Conservation (phyloP, 2,329 filamentous ascomycete genomes). For the Microsporum canis region DNA sequence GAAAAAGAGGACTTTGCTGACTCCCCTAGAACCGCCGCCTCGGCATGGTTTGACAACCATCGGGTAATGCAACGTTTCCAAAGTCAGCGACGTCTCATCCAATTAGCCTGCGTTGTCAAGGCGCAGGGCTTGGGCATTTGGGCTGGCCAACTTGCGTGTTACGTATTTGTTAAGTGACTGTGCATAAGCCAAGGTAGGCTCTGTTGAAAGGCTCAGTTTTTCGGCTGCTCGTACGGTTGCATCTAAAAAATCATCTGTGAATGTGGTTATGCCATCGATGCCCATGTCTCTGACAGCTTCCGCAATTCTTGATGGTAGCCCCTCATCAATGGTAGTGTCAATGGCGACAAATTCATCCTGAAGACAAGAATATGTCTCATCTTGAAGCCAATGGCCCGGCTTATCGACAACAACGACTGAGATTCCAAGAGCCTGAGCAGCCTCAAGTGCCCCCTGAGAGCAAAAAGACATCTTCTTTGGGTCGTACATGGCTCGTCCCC, state of each 20-base stretch:
- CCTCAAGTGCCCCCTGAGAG: neutral
- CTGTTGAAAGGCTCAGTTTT: neutral
- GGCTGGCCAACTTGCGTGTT: neutral
- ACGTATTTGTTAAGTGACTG: neutral
- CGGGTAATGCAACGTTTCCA: conserved; percentile 16
- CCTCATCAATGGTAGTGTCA: neutral
- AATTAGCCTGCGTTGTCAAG: neutral
- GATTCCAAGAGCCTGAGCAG: neutral
- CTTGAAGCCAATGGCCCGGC: neutral
- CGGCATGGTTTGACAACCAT: conserved; percentile 30
- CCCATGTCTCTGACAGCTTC: neutral
- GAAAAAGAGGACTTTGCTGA: conserved; percentile 27
- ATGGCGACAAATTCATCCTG: neutral
- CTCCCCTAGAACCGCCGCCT: conserved; percentile 25
- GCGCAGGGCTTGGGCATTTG: neutral
- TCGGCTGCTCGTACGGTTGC: neutral
- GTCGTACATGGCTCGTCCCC: neutral
- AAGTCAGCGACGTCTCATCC: neutral
- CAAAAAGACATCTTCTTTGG: neutral
- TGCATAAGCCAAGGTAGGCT: neutral
- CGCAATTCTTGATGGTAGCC: neutral
- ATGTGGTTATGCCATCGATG: neutral
- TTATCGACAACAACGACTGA: neutral
- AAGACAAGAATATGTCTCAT: neutral
- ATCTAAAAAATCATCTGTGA: neutral